Percentiles rank a stretch among this genome's conserved stretches.
Conservation (phyloP, 192 early-diverging fungal species). For the Geranomyces michiganensis region DNA sequence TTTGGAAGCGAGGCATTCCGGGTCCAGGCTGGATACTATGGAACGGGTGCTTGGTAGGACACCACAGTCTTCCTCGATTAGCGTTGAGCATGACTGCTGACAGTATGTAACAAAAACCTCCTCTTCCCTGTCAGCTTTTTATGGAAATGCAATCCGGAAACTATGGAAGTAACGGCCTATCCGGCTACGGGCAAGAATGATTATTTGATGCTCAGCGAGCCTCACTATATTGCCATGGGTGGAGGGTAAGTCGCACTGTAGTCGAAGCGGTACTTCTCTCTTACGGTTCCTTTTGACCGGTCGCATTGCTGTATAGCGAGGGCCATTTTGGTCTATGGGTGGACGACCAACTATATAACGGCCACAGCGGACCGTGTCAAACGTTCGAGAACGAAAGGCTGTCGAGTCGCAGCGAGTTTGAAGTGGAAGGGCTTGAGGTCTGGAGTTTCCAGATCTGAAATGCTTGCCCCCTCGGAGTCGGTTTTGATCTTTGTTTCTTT, state of each 20-base stretch:
- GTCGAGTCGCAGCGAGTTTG: constrained; percentile 41
- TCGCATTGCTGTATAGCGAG: constrained; percentile 19
- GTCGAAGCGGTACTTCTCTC: not conserved
- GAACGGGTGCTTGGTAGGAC: constrained; percentile 49
- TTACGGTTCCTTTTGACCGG: too few relatives aligned
- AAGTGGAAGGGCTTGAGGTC: constrained; percentile 42
- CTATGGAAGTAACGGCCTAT: constrained; percentile 18
- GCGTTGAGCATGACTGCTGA: not conserved
- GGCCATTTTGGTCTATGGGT: constrained; percentile 61
- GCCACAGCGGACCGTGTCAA: constrained; percentile 50
- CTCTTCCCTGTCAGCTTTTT: not conserved
- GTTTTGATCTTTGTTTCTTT: too few relatives aligned
- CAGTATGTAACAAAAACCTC: not conserved
- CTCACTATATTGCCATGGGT: constrained; percentile 37
- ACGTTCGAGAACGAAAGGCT: constrained; percentile 54
- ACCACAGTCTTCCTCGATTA: not conserved
- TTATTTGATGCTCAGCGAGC: constrained; percentile 38
- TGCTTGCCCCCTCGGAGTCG: too few relatives aligned
- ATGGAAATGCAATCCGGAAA: not conserved
- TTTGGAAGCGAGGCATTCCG: constrained; percentile 45
- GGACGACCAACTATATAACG: constrained; percentile 51
- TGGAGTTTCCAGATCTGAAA: constrained; percentile 51
- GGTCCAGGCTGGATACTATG: constrained; percentile 46
- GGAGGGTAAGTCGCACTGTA: constrained; percentile 32
- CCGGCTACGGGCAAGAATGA: constrained; percentile 39